A percentile compares a stretch with the other conserved stretches of the same genome.
Conservation (phyloP, 139 green algal species). For the Chlorokybus atmophyticus region DNA sequence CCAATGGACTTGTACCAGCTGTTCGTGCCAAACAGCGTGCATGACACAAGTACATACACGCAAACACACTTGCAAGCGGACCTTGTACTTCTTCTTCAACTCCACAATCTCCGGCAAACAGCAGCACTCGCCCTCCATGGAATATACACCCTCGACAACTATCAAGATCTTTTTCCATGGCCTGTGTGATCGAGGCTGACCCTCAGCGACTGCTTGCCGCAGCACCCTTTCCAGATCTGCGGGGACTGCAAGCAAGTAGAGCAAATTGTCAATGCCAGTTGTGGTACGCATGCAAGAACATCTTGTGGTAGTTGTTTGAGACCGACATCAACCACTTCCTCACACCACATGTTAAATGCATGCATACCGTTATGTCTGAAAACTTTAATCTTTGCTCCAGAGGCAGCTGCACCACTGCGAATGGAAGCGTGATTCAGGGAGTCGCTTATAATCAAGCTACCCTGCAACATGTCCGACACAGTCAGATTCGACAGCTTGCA, state of each 20-base stretch:
- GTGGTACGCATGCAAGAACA: too few species aligned
- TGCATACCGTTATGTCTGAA: constrained; percentile 38
- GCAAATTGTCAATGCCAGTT: too few species aligned
- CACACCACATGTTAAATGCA: too few species aligned
- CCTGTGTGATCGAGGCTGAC: constrained; percentile 74
- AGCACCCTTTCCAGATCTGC: constrained; percentile 76
- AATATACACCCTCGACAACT: constrained; percentile 95
- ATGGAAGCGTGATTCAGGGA: constrained; percentile 93
- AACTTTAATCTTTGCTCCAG: constrained; percentile 72
- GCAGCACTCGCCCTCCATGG: constrained; percentile 92
- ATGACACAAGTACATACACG: too few species aligned
- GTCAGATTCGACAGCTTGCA: constrained; percentile 19
- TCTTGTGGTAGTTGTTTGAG: too few species aligned
- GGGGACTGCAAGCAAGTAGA: constrained; percentile 39
- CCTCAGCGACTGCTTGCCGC: constrained; percentile 63
- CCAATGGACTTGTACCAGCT: too few species aligned
- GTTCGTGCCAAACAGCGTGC: too few species aligned
- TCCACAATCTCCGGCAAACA: constrained; percentile 69
- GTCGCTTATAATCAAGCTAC: constrained; percentile 84
- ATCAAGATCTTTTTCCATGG: constrained; percentile 95
- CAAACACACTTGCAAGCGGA: too few species aligned
- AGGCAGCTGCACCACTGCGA: constrained; percentile 62
- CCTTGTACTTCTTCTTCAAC: constrained; percentile 80
- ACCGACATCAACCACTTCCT: too few species aligned
- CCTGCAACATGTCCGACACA: constrained; percentile 22